phyloP scores from a whole-genome alignment of 345 rosid species.

The Dipteronia sinensis region DNA sequence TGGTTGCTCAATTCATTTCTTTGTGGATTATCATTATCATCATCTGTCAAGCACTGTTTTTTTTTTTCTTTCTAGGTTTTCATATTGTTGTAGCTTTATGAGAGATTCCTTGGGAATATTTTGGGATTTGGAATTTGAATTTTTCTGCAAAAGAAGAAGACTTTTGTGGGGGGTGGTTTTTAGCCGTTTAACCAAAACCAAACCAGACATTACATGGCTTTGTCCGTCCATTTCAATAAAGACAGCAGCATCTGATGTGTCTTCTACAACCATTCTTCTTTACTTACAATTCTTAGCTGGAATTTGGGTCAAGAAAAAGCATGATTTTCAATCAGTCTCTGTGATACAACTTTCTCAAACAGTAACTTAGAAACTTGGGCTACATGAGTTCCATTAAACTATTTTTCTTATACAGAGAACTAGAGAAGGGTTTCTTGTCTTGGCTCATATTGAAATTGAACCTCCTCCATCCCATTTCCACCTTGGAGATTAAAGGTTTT shows the following conservation, averaged over 20 bases:
- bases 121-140: slow-evolving; percentile 31
- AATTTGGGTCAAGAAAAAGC: slow-evolving; percentile 27
- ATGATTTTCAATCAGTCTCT: slow-evolving; percentile 24
- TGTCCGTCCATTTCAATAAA: slow-evolving; percentile 41
- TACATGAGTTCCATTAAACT: slow-evolving; percentile 5
- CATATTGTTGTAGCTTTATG: no score
- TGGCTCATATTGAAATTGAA: not conserved
- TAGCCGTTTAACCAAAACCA: slow-evolving; percentile 1
- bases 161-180: slow-evolving; percentile 9
- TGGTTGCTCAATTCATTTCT: slow-evolving; percentile 5
- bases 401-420: slow-evolving; percentile 1
- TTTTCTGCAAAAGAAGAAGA: slow-evolving; percentile 24
- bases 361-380: slow-evolving; percentile 18
- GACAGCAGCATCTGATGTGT: slow-evolving; percentile 25
- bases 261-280: slow-evolving; percentile 13
- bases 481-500: not conserved
- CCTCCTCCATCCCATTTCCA: not conserved
- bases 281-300: slow-evolving; percentile 27
- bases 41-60: slow-evolving; percentile 19
- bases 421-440: not conserved
- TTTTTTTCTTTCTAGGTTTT: not conserved
- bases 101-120: slow-evolving; percentile 33
- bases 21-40: slow-evolving; percentile 19
- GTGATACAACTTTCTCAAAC: slow-evolving; percentile 13
- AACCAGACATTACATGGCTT: slow-evolving; percentile 14